A percentile compares a stretch with the other conserved stretches of the same genome.
Evolutionary conservation across 495 filamentous ascomycete species (phyloP).

Genomic region (Hypoxylon cercidicola): DNA sequence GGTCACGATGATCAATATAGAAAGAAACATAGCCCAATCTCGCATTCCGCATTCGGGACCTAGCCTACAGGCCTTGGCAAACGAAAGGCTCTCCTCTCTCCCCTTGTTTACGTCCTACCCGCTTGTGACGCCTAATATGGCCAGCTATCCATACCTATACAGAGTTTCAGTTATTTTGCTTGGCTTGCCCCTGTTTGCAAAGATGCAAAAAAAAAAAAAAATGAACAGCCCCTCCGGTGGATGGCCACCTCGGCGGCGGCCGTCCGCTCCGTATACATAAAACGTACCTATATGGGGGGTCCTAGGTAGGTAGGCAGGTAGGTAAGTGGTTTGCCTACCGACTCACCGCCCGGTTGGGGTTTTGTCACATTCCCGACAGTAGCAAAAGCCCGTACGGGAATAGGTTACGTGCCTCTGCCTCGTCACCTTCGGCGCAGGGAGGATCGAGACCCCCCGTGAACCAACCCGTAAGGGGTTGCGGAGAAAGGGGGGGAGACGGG

Average conservation of each 20-base stretch:
- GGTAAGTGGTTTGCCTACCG: background rate
- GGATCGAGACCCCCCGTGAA: background rate
- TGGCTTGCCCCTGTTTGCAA: constrained; percentile 22
- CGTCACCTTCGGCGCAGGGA: background rate
- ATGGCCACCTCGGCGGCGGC: constrained; percentile 38
- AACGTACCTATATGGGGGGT: too few relatives aligned
- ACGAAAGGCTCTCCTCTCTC: background rate
- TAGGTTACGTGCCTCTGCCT: background rate
- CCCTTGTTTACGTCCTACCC: constrained; percentile 9
- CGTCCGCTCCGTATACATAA: constrained; percentile 33
- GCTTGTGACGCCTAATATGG: constrained; percentile 8
- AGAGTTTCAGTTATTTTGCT: background rate
- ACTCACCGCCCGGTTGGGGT: too few relatives aligned
- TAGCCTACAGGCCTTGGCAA: constrained; percentile 19
- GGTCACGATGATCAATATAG: constrained; percentile 12
- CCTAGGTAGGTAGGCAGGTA: background rate
- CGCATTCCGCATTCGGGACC: constrained; percentile 14
- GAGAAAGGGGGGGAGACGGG: background rate
- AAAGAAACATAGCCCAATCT: constrained; percentile 1
- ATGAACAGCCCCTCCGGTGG: constrained; percentile 14
- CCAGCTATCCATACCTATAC: constrained; percentile 1
- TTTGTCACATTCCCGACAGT: too few relatives aligned
- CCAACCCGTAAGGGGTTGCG: background rate
- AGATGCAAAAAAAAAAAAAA: constrained; percentile 2
- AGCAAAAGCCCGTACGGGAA: too few relatives aligned